These are phyloP conservation scores for Aquilaria sinensis DNA, from an alignment of 345 rosid genomes.

Conservation along the genomic window DNA sequence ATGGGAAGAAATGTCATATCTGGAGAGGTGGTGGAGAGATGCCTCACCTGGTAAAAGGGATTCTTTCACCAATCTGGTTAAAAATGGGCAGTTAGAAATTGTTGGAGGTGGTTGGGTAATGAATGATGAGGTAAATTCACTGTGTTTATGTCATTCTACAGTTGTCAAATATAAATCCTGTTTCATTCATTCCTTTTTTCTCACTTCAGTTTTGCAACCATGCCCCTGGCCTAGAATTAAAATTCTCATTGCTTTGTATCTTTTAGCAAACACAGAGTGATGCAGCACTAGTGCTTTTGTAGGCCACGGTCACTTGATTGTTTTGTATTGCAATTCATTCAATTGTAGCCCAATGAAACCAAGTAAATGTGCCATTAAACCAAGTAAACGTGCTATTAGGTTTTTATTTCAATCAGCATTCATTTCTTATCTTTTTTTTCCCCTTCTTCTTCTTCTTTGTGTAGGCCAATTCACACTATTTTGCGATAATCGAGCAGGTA, in stretches of 20 bases:
- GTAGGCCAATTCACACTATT: slow-evolving; percentile 99
- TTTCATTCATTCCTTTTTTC: neutral
- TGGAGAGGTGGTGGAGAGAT: slow-evolving; percentile 99
- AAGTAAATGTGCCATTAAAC: neutral
- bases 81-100: slow-evolving; percentile 90
- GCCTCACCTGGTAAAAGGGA: slow-evolving; percentile 55
- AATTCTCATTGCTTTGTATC: neutral
- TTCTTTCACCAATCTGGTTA: slow-evolving; percentile 65
- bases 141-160: slow-evolving; percentile 2
- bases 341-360: neutral
- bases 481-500: slow-evolving; percentile 97
- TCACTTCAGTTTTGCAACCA: neutral
- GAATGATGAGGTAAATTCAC: slow-evolving; percentile 83
- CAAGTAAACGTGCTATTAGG: neutral
- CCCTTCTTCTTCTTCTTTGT: slow-evolving; percentile 21
- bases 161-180: slow-evolving; percentile 1
- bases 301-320: too few relatives aligned
- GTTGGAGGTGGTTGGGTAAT: slow-evolving; percentile 99
- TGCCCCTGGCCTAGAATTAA: neutral
- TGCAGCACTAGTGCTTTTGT: too few relatives aligned
- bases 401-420: neutral
- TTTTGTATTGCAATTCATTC: too few relatives aligned
- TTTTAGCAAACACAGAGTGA: too few relatives aligned
- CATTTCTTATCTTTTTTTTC: neutral
- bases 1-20: slow-evolving; percentile 99